phyloP scores from a whole-genome alignment of 2,329 filamentous ascomycete species.

The Dactylellina cionopaga region DNA sequence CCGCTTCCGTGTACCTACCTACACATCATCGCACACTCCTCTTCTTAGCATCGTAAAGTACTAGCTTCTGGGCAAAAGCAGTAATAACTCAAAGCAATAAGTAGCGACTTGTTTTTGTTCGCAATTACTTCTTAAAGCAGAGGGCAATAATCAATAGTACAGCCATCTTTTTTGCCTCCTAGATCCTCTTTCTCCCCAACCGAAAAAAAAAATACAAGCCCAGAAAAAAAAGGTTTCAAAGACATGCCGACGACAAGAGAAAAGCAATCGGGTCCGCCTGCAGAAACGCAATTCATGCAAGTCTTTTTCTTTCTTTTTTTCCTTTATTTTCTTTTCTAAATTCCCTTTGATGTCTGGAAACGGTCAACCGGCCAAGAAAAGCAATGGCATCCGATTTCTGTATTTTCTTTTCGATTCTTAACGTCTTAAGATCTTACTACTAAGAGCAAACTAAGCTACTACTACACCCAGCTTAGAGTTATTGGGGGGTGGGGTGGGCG shows the following conservation, averaged over 20 bases:
- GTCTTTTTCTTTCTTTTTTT: constrained; percentile 1
- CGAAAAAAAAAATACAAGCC: not conserved
- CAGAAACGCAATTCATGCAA: constrained; percentile 40
- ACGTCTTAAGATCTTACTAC: not conserved
- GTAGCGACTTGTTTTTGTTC: not conserved
- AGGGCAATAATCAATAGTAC: constrained; percentile 1
- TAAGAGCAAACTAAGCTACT: not conserved
- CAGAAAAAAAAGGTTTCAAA: not conserved
- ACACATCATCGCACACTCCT: constrained; percentile 8
- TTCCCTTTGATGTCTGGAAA: constrained; percentile 6
- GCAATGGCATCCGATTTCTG: constrained; percentile 29
- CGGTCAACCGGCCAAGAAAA: constrained; percentile 23
- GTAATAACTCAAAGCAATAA: too few relatives aligned
- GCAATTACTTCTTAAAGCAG: constrained; percentile 19
- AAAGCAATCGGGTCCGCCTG: constrained; percentile 41
- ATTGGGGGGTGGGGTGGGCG: not conserved
- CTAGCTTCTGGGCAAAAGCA: not conserved
- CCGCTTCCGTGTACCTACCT: constrained; percentile 34
- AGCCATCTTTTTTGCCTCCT: constrained; percentile 20
- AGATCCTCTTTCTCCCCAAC: not conserved
- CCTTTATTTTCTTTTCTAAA: not conserved
- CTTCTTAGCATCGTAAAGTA: constrained; percentile 1
- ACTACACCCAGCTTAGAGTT: not conserved
- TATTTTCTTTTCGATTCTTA: not conserved
- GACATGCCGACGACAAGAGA: not conserved